These are phyloP conservation scores for Mucor lusitanicus DNA, from an alignment of 371 early-diverging fungal species.

Conservation along the genomic window DNA sequence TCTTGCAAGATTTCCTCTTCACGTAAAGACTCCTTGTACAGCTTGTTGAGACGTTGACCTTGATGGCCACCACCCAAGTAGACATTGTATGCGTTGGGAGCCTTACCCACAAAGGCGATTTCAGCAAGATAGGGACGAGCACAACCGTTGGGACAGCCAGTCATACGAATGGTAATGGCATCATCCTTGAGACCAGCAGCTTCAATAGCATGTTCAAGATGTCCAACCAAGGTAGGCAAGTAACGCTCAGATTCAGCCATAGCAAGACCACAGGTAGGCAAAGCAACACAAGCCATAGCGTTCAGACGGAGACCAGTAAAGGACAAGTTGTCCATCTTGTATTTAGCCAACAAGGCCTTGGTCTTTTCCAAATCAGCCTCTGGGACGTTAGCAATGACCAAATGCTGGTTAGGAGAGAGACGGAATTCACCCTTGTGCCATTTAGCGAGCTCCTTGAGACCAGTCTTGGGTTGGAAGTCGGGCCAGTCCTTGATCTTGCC, in stretches of 20 bases:
- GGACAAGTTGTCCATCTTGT: conserved; percentile 76
- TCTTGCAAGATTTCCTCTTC: conserved; percentile 74
- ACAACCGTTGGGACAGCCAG: conserved; percentile 94
- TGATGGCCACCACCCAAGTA: conserved; percentile 84
- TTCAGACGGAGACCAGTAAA: conserved; percentile 80
- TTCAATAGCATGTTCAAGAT: conserved; percentile 74
- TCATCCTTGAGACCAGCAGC: conserved; percentile 78
- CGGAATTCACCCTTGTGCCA: conserved; percentile 76
- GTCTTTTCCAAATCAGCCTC: conserved; percentile 69
- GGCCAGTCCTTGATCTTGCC: conserved; percentile 85
- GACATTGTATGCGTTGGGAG: conserved; percentile 87
- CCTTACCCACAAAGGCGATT: conserved; percentile 89
- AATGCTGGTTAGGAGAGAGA: conserved; percentile 85
- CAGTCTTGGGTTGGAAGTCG: conserved; percentile 71
- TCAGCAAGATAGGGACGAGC: conserved; percentile 90
- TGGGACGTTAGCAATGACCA: conserved; percentile 75
- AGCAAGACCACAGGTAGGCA: conserved; percentile 90
- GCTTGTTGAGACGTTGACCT: conserved; percentile 83
- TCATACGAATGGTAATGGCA: conserved; percentile 92
- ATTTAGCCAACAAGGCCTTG: conserved; percentile 67
- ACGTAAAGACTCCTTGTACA: conserved; percentile 85
- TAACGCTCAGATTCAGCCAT: conserved; percentile 95
- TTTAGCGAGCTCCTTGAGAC: conserved; percentile 77
- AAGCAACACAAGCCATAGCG: conserved; percentile 90
- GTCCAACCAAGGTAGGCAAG: conserved; percentile 73